These are phyloP conservation scores for Dillenia suffruticosa DNA, from an alignment of 164 flowering plant species.

Conservation along the genomic window DNA sequence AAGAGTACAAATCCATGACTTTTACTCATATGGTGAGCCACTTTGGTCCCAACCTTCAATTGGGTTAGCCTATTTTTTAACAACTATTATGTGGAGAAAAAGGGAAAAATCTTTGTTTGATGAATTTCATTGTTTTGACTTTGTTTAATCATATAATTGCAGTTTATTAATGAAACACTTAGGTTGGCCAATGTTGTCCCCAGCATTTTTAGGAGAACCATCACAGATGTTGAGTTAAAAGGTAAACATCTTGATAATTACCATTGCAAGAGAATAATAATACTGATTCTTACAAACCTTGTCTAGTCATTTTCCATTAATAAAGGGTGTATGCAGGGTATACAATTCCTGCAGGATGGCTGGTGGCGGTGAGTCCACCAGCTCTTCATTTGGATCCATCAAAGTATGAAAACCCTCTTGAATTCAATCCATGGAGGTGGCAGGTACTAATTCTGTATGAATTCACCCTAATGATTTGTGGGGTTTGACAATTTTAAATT, in stretches of 20 bases:
- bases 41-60: too few relatives aligned
- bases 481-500: neutral
- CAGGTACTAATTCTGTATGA: slow-evolving; percentile 32
- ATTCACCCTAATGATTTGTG: neutral
- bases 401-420: slow-evolving; percentile 63
- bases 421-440: slow-evolving; percentile 93
- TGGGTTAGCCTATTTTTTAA: neutral
- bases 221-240: slow-evolving; percentile 26
- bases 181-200: slow-evolving; percentile 42
- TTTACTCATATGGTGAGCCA: slow-evolving; percentile 35
- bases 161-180: slow-evolving; percentile 41
- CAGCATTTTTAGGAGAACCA: slow-evolving; percentile 34
- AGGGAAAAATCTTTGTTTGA: neutral
- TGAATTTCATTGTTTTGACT: neutral
- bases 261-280: too few relatives aligned
- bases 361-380: slow-evolving; percentile 92
- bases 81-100: too few relatives aligned
- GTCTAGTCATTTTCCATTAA: neutral
- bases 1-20: slow-evolving; percentile 45
- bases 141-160: slow-evolving; percentile 5
- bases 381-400: slow-evolving; percentile 85
- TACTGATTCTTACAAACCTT: neutral
- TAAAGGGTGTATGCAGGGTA: slow-evolving; percentile 41
- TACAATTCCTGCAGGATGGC: slow-evolving; percentile 95
- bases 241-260: slow-evolving; percentile 12